A percentile compares a stretch with the other conserved stretches of the same genome.
These are phyloP conservation scores for Trichoderma erinaceum DNA, from an alignment of 495 filamentous ascomycete genomes.

Conservation along the genomic window DNA sequence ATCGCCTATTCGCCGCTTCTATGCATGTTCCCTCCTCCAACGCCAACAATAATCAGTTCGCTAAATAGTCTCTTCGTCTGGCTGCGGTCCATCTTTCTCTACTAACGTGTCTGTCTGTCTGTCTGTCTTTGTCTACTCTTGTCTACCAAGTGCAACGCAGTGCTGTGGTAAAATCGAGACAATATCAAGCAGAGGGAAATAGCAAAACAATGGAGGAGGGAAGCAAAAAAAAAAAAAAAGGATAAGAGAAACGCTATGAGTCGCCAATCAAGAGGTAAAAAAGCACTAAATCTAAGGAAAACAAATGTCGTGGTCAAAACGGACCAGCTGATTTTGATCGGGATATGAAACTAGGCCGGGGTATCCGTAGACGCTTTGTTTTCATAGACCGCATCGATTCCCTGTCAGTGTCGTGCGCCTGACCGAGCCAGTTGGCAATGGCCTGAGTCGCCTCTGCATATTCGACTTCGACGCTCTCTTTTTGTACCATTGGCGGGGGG, in stretches of 20 bases:
- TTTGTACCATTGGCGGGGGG: constrained; percentile 41
- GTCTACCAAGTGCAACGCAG: background rate
- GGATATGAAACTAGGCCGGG: background rate
- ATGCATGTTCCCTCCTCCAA: background rate
- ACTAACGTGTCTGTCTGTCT: background rate
- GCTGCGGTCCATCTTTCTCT: background rate
- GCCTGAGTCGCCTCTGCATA: constrained; percentile 20
- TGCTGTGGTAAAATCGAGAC: background rate
- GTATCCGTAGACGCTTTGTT: constrained; percentile 6
- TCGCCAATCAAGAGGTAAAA: background rate
- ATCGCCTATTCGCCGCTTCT: background rate
- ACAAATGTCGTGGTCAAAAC: background rate
- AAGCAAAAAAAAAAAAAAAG: background rate
- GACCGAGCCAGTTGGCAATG: constrained; percentile 20
- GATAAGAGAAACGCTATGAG: background rate
- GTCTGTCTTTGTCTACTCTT: background rate
- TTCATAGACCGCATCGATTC: constrained; percentile 15
- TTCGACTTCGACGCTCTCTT: constrained; percentile 21
- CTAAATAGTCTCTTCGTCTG: background rate
- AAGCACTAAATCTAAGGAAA: background rate
- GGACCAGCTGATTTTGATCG: constrained; percentile 1
- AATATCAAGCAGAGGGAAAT: background rate
- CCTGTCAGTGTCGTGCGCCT: constrained; percentile 6
- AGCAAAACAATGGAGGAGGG: background rate
- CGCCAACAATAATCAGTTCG: background rate